These are phyloP conservation scores for Ceratocystis albifundus DNA, from an alignment of 2,329 filamentous ascomycete genomes.

Conservation along the genomic window DNA sequence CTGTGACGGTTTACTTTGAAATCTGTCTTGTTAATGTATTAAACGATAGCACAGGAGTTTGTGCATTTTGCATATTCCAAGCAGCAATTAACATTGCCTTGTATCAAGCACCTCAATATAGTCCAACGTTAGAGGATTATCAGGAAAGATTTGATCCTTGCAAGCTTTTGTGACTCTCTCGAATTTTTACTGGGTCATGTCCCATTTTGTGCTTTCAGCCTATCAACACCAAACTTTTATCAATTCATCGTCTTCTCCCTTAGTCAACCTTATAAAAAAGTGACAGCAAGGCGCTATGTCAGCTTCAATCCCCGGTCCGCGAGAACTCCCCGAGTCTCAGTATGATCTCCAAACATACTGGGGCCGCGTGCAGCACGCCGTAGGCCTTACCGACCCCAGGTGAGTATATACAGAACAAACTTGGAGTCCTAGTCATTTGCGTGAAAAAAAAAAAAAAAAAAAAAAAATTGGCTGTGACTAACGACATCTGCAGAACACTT, in stretches of 20 bases:
- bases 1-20: not conserved
- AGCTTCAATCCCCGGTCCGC: slow-evolving; percentile 51
- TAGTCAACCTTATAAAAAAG: not conserved
- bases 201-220: not conserved
- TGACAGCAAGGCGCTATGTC: slow-evolving; percentile 41
- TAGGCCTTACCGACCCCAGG: slow-evolving; percentile 89
- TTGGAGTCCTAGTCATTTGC: not conserved
- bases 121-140: not conserved
- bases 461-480: not conserved
- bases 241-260: not conserved
- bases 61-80: not conserved
- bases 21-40: not conserved
- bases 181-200: slow-evolving; percentile 9
- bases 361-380: slow-evolving; percentile 83
- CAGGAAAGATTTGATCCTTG: slow-evolving; percentile 4
- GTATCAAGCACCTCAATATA: not conserved
- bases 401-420: slow-evolving; percentile 40
- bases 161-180: not conserved
- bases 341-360: slow-evolving; percentile 90
- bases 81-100: not conserved
- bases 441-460: not conserved
- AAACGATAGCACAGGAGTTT: not conserved
- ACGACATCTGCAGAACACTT: slow-evolving; percentile 55
- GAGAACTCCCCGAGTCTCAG: slow-evolving; percentile 81
- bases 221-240: not conserved